These are phyloP conservation scores for Trichosanthes cucumerina DNA, from an alignment of 306 rosid species.

Conservation along the genomic window DNA sequence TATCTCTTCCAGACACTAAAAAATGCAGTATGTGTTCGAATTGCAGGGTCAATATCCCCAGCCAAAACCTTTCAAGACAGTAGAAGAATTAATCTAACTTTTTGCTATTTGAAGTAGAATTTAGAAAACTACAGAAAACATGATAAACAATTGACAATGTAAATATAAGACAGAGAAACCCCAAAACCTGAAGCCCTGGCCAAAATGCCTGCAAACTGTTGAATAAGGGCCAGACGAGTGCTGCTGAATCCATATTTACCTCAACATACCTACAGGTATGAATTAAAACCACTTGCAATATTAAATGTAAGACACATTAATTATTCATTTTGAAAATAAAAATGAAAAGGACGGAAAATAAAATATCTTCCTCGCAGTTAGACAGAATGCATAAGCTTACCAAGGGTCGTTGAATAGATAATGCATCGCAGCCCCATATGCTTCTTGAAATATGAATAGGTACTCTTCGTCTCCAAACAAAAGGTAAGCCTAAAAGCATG, in stretches of 20 bases:
- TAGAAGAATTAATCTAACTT: slow-evolving; percentile 17
- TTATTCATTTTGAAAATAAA: background rate
- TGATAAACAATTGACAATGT: slow-evolving; percentile 8
- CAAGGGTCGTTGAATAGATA: slow-evolving; percentile 90
- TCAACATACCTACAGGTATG: slow-evolving; percentile 72
- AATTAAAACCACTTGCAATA: slow-evolving; percentile 4
- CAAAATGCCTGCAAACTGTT: slow-evolving; percentile 99
- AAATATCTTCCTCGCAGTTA: slow-evolving; percentile 21
- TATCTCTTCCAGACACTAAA: slow-evolving; percentile 95
- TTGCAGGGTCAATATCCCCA: slow-evolving; percentile 90
- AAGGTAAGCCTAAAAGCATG: slow-evolving; percentile 62
- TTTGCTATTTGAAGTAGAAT: background rate
- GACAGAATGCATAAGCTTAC: slow-evolving; percentile 45
- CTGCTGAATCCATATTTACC: slow-evolving; percentile 95
- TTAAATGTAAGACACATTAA: background rate
- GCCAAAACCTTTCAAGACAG: slow-evolving; percentile 76
- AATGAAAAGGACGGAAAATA: slow-evolving; percentile 6
- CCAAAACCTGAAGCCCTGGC: slow-evolving; percentile 97
- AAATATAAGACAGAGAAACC: slow-evolving; percentile 9
- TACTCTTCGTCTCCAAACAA: slow-evolving; percentile 96
- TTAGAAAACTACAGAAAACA: slow-evolving; percentile 12
- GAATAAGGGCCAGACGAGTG: slow-evolving; percentile 92
- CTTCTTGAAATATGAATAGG: slow-evolving; percentile 92
- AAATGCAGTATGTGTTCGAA: slow-evolving; percentile 88
- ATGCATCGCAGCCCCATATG: slow-evolving; percentile 92